Evolutionary conservation across 495 filamentous ascomycete genomes (phyloP), one percentile per base, ranked within the genome.

Genomic region (Penicillium desertorum): DNA sequence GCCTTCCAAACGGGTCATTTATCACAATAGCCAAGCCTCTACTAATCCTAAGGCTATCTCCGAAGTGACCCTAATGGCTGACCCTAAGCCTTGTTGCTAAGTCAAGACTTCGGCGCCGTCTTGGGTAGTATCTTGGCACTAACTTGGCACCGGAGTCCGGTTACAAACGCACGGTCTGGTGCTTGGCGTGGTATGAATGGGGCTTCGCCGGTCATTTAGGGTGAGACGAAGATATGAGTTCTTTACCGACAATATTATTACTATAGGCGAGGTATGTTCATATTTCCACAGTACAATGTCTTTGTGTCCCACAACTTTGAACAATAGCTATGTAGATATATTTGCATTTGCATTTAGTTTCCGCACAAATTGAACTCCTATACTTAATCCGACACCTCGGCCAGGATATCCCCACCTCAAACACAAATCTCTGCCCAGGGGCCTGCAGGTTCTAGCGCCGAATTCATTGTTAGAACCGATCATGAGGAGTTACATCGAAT

Each of bases 101-200:
- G 17, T 58, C 45, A 58, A 54, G 58, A 55, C 34, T 57, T 20
- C 5, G 46, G 45, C 20, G 37, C 53, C 50, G 54, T 60, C 60
- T 63, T 66, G 46, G 63, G 63, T 66, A n/a, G 61, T 63, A 66
- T 60, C 57, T 63, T 63, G 63, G 63, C 60, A n/a, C 46, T 63
- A 63, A 58, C 57, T 63, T 63, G 60, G 63, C 60, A 20, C 50
- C 60, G 63, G 63, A 66, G 55, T 64, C 62, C 62, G 56, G 45
- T 12, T 51, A 50, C n/a, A 45, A 39, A 45, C 46, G 37, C 56
- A 57, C 52, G 47, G 48, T 58, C 41, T 12, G 47, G 36, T 54
- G 39, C 59, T 64, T 64, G 62, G 62, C 62, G 19, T n/a, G 7
- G 43, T 41, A 27, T 30, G n/a, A 17, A 51, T n/a, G 29, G 14